Evolutionary conservation across 1,284 basidiomycete genomes (phyloP).

Genomic region (Ceratobasidium sp.): DNA sequence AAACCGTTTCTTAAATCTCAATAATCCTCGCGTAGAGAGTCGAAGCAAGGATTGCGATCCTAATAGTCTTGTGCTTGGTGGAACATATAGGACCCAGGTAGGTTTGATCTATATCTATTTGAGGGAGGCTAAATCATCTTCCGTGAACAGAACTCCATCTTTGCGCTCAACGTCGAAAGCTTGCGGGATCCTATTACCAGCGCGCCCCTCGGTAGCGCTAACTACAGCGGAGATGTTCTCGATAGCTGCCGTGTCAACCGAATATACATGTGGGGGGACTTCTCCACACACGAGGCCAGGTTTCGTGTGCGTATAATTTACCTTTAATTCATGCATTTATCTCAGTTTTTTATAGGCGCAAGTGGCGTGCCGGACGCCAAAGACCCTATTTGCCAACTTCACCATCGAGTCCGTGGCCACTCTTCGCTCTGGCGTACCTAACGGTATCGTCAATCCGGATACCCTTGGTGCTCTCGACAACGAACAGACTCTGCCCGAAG

Average conservation of each 20-base stretch:
- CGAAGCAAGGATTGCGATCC: conserved; percentile 18
- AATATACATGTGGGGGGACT: conserved; percentile 42
- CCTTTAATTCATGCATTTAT: not conserved
- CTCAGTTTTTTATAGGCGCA: conserved; percentile 2
- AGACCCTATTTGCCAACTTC: conserved; percentile 24
- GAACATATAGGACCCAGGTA: conserved; percentile 34
- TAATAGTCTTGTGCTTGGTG: conserved; percentile 8
- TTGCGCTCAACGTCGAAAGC: conserved; percentile 32
- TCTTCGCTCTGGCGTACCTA: conserved; percentile 23
- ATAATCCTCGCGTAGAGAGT: not conserved
- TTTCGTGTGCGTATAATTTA: conserved; percentile 1
- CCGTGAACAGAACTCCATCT: conserved; percentile 21
- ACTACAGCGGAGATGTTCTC: conserved; percentile 36
- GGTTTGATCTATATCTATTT: not conserved
- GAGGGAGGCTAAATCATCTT: not conserved
- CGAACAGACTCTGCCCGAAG: conserved; percentile 24
- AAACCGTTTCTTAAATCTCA: not conserved
- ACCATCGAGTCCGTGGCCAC: conserved; percentile 23
- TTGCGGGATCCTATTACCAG: conserved; percentile 32
- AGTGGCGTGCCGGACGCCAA: conserved; percentile 21
- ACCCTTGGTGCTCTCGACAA: conserved; percentile 16
- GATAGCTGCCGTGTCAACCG: conserved; percentile 42
- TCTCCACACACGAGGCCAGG: conserved; percentile 11
- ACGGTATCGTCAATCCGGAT: conserved; percentile 33
- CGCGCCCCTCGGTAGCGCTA: conserved; percentile 31